A percentile compares a stretch with the other conserved stretches of the same genome.
Evolutionary conservation across 139 green algal species (phyloP).

Genomic region (Mychonastes homosphaera): DNA sequence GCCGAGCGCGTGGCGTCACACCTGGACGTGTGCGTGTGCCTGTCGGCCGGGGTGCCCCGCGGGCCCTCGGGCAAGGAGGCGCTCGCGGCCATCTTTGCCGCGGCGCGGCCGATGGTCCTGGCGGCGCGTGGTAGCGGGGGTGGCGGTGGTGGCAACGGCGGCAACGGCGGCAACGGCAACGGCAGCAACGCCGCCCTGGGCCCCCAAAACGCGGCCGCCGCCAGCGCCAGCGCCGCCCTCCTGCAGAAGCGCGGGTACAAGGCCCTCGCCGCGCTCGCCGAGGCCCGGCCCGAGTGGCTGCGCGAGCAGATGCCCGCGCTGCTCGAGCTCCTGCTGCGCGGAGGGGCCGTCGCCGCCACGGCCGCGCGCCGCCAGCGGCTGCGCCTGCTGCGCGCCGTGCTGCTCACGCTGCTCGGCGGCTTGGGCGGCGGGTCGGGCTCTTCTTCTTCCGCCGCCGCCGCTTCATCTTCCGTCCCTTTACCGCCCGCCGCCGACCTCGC

Average conservation of each 20-base stretch:
- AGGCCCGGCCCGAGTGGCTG: constrained; percentile 17
- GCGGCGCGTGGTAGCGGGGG: too few species aligned
- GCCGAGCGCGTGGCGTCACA: constrained; percentile 26
- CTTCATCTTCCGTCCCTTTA: background rate
- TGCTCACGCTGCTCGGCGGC: background rate
- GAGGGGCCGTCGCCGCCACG: constrained; percentile 21
- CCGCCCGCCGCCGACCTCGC: constrained; percentile 32
- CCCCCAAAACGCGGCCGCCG: too few species aligned
- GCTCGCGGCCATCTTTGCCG: too few species aligned
- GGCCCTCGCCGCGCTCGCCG: constrained; percentile 31
- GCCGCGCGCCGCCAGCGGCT: constrained; percentile 77
- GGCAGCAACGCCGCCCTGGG: too few species aligned
- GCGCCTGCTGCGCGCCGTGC: constrained; percentile 29
- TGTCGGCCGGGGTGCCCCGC: too few species aligned
- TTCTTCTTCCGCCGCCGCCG: background rate
- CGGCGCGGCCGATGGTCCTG: too few species aligned
- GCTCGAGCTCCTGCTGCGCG: constrained; percentile 42
- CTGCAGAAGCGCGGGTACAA: constrained; percentile 95
- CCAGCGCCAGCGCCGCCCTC: constrained; percentile 44
- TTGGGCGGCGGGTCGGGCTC: background rate
- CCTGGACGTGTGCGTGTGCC: background rate
- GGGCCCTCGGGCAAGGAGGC: too few species aligned
- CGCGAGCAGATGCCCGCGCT: constrained; percentile 25
- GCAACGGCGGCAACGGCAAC: too few species aligned
- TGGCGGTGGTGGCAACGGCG: too few species aligned